Conservation (phyloP, 179 eudicot genomes). For the Silene coronaria region DNA sequence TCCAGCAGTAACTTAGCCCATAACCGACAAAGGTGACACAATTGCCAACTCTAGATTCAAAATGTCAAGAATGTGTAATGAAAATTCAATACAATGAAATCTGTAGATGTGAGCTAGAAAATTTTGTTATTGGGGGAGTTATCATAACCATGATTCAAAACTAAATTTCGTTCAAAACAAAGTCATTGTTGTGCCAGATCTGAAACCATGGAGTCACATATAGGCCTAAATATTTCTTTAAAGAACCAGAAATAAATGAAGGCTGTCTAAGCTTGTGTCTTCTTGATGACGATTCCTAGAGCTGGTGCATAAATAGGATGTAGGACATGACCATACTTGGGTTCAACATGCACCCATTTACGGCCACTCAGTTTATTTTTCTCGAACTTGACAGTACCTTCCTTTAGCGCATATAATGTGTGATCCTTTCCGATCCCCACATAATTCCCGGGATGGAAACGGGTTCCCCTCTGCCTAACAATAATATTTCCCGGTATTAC, state of each 20-base stretch:
- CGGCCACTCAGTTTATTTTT: conserved; percentile 76
- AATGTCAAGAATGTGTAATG: too few relatives aligned
- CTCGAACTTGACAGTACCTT: conserved; percentile 75
- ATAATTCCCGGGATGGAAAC: conserved; percentile 80
- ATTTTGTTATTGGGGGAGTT: too few relatives aligned
- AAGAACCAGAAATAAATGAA: neutral
- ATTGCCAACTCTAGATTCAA: too few relatives aligned
- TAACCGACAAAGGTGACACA: too few relatives aligned
- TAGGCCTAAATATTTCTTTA: neutral
- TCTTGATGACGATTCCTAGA: conserved; percentile 7
- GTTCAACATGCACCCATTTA: conserved; percentile 89
- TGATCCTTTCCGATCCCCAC: conserved; percentile 90
- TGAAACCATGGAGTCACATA: neutral
- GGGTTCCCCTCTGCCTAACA: conserved; percentile 81
- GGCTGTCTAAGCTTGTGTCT: conserved; percentile 17
- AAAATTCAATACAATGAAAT: too few relatives aligned
- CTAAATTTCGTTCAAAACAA: neutral
- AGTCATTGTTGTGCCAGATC: neutral
- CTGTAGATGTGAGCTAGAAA: too few relatives aligned
- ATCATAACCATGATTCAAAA: neutral
- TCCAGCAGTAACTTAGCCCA: too few relatives aligned
- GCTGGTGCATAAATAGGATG: conserved; percentile 57
- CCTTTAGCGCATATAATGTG: conserved; percentile 70
- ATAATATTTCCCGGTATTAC: conserved; percentile 90
- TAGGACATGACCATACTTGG: conserved; percentile 71